These are phyloP conservation scores for Cenchrus purpureus DNA, from an alignment of 176 grass and related monocot species.

Conservation along the genomic window DNA sequence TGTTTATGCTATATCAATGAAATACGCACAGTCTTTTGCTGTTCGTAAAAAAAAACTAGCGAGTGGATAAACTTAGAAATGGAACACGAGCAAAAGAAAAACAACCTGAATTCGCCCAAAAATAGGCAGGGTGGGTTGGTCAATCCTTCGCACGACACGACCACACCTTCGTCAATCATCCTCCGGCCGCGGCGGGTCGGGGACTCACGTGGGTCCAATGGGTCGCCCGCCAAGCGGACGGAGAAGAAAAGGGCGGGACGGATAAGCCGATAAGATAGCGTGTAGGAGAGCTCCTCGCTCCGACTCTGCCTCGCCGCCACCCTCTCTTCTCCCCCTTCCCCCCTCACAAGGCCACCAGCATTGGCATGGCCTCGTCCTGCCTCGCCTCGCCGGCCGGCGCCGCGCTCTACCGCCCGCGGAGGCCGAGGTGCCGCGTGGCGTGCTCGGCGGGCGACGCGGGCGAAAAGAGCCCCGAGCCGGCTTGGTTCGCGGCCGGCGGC, in stretches of 20 bases:
- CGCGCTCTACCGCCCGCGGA: constrained; percentile 1
- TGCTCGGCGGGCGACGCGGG: constrained; percentile 36
- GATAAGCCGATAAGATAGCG: constrained; percentile 52
- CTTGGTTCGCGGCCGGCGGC: neutral
- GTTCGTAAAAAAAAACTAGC: too few relatives aligned
- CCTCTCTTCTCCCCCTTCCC: constrained; percentile 17
- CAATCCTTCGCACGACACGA: neutral
- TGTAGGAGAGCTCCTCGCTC: neutral
- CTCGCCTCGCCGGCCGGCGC: constrained; percentile 41
- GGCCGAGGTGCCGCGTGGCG: constrained; percentile 38
- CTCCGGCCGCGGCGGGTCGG: constrained; percentile 3
- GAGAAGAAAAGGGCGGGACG: neutral
- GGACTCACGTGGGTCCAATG: constrained; percentile 18
- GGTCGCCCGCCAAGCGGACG: constrained; percentile 21
- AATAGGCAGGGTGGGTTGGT: neutral
- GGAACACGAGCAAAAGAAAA: neutral
- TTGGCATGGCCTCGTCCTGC: constrained; percentile 50
- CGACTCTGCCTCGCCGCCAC: neutral
- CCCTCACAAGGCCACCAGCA: neutral
- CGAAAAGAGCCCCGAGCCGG: neutral
- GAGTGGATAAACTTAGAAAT: neutral
- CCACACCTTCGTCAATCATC: neutral
- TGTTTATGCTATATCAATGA: too few relatives aligned
- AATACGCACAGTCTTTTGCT: too few relatives aligned
- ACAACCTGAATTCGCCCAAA: neutral